Evolutionary conservation across 345 rosid species (phyloP).

Genomic region (Chamaenerion angustifolium): DNA sequence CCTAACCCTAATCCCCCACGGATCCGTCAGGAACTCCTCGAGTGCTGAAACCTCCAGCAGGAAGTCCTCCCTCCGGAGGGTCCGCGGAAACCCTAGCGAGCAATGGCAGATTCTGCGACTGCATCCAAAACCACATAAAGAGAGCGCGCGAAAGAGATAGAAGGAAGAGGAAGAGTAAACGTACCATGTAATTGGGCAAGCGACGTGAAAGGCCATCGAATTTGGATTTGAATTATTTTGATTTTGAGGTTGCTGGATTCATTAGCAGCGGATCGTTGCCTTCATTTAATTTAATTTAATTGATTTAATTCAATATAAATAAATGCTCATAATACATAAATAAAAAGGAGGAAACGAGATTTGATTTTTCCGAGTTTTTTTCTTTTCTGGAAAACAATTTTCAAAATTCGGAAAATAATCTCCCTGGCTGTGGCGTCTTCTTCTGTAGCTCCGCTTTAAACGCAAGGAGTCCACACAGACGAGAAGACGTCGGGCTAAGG

Average conservation of each 20-base stretch:
- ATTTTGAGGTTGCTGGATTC: slow-evolving; percentile 1
- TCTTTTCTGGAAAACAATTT: too few species aligned
- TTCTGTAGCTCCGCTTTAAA: too few species aligned
- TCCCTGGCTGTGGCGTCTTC: too few species aligned
- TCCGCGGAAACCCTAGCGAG: slow-evolving; percentile 71
- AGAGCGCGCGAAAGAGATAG: too few species aligned
- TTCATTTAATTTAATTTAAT: too few species aligned
- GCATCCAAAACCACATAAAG: slow-evolving; percentile 14
- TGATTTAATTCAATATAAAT: too few species aligned
- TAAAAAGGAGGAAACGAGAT: too few species aligned
- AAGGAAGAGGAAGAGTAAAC: neutral
- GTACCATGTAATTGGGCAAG: slow-evolving; percentile 99
- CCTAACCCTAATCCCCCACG: slow-evolving; percentile 41
- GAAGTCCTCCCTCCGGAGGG: slow-evolving; percentile 30
- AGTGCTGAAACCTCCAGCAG: slow-evolving; percentile 34
- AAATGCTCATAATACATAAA: too few species aligned
- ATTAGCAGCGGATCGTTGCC: neutral
- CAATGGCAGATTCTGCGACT: slow-evolving; percentile 90
- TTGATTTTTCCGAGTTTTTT: too few species aligned
- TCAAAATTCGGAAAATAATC: too few species aligned
- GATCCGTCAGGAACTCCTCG: slow-evolving; percentile 35
- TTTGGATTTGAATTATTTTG: slow-evolving; percentile 12
- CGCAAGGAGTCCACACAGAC: too few species aligned
- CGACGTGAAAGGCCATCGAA: slow-evolving; percentile 91
- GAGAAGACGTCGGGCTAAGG: too few species aligned